Evolutionary conservation across 2,329 filamentous ascomycete genomes (phyloP), one percentile per base, ranked within the genome.

Genomic region (Geosmithia putterillii): DNA sequence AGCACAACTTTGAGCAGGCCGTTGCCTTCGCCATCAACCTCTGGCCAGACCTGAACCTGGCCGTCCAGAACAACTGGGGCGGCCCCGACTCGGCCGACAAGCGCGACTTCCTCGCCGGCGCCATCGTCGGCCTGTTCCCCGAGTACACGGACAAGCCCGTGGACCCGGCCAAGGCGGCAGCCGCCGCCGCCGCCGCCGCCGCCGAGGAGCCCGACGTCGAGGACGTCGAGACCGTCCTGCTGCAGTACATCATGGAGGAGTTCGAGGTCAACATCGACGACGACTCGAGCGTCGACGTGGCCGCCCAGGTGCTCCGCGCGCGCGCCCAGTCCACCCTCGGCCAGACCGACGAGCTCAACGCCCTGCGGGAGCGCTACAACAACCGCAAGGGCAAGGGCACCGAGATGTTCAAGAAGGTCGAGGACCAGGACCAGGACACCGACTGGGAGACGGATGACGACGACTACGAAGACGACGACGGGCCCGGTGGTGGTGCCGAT

Each of bases 261-360:
- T 98, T 96, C 56, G 88, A 95, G 55, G 83, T 92, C 44, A 82
- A 86, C 45, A 77, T 95, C 22, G 92, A 96, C 55, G 92, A 98
- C 61, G 89, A 88, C 53, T 90, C 82, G 40, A 84, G 81, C 28
- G 79, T 74, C 43, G 75, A 81, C 44, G 76, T 94, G 7, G 88
- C 88, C 9, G 68, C 70, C 46, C 71, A 80, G 52, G 85, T 96
- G 46, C 64, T 94, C 59, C 70, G 71, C 42, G 65, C 90, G 49
- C 71, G 79, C 53, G 68, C 69, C 46, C 73, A 84, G 56, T 79
- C 80, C 53, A 67, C 70, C 45, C 71, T 74, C 48, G 83, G 84
- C 15, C 71, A 80, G 45, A 82, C 83, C 49, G 68, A 66, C n/a
- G 73, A 73, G 47, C 75, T 88, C 43, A 71, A 79, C 50, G 67